phyloP scores from a whole-genome alignment of 345 rosid species.

The Citrus inodora region DNA sequence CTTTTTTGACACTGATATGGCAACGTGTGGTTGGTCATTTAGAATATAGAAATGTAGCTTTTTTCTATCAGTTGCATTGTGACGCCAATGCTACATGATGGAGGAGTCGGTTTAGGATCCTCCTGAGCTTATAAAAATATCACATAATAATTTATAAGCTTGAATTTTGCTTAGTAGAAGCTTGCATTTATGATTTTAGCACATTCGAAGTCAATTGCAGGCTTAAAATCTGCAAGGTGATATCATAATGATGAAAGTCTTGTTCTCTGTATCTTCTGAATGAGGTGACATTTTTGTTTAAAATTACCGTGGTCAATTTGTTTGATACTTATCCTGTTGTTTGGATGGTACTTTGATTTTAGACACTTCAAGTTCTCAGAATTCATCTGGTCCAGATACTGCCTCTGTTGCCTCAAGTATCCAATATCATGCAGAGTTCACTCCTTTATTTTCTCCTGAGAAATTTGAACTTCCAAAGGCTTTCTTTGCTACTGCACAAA shows the following conservation, averaged over 20 bases:
- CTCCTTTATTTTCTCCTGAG: slow-evolving; percentile 66
- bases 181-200: neutral
- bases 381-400: slow-evolving; percentile 42
- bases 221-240: neutral
- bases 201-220: neutral
- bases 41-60: neutral
- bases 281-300: neutral
- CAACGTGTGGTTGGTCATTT: neutral
- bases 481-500: slow-evolving; percentile 71
- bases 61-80: neutral
- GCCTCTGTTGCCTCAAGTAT: slow-evolving; percentile 57
- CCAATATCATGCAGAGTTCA: slow-evolving; percentile 69
- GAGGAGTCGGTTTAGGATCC: neutral
- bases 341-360: slow-evolving; percentile 11
- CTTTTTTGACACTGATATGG: slow-evolving; percentile 5
- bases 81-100: neutral
- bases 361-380: slow-evolving; percentile 24
- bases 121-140: too few relatives aligned
- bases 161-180: neutral
- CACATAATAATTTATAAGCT: neutral
- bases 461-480: slow-evolving; percentile 63
- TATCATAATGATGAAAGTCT: neutral
- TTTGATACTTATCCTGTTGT: neutral
- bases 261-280: neutral
- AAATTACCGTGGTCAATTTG: neutral